Conservation (phyloP, 495 filamentous ascomycete species). For the Echria macrotheca region DNA sequence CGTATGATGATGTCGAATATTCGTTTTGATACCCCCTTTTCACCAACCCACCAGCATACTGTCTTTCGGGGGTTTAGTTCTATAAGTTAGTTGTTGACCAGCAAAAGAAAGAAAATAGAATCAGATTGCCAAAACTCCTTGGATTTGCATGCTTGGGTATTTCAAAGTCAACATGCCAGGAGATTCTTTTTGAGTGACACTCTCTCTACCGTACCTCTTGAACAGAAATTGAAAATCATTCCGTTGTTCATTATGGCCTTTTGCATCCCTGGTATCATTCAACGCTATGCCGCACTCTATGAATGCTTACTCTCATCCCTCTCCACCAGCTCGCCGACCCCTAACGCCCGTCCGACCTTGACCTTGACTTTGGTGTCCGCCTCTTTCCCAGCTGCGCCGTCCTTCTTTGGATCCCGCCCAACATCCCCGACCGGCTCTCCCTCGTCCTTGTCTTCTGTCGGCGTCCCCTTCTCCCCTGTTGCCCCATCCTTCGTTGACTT, state of each 20-base stretch:
- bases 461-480: slow-evolving; percentile 1
- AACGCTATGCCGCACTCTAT: neutral
- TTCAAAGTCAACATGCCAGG: too few relatives aligned
- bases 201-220: too few relatives aligned
- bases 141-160: too few relatives aligned
- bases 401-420: slow-evolving; percentile 31
- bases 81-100: too few relatives aligned
- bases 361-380: slow-evolving; percentile 47
- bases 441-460: slow-evolving; percentile 30
- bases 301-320: slow-evolving; percentile 58
- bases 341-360: slow-evolving; percentile 73
- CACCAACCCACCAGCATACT: too few relatives aligned
- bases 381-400: slow-evolving; percentile 4
- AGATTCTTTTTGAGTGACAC: too few relatives aligned
- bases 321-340: slow-evolving; percentile 83
- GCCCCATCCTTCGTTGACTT: slow-evolving; percentile 17
- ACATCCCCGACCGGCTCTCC: slow-evolving; percentile 42
- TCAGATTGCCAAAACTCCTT: too few relatives aligned
- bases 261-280: neutral
- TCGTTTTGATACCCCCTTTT: too few relatives aligned
- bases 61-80: too few relatives aligned
- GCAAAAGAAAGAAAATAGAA: too few relatives aligned
- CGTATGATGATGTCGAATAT: too few relatives aligned
- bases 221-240: too few relatives aligned
- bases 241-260: neutral